phyloP scores from a whole-genome alignment of 768 basidiomycete species.

The Mycena metata region DNA sequence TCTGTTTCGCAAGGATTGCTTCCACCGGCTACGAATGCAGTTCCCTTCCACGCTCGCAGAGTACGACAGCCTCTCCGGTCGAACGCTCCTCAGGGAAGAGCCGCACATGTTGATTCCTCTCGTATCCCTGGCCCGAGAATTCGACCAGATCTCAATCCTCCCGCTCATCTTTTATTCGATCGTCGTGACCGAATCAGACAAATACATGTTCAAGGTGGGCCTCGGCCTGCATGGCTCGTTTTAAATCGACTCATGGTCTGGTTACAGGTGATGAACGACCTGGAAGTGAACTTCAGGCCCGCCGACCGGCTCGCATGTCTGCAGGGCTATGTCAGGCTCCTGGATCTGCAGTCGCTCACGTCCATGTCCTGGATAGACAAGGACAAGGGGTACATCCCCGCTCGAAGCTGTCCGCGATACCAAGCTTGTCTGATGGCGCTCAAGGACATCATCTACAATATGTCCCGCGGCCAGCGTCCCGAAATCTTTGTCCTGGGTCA shows the following conservation, averaged over 20 bases:
- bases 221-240: background rate
- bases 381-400: background rate
- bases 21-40: constrained; percentile 2
- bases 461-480: background rate
- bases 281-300: background rate
- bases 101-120: background rate
- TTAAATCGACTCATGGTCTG: background rate
- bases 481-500: background rate
- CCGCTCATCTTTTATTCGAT: constrained; percentile 6
- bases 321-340: constrained; percentile 8
- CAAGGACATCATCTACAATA: background rate
- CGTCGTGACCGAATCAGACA: background rate
- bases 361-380: background rate
- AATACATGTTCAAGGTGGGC: constrained; percentile 7
- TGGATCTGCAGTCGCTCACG: background rate
- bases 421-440: background rate
- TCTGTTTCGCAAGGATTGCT: constrained; percentile 24
- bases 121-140: constrained; percentile 6
- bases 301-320: constrained; percentile 8
- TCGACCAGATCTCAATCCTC: constrained; percentile 26
- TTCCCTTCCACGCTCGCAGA: background rate
- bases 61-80: background rate
- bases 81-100: background rate
- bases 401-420: background rate
- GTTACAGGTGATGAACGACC: background rate